phyloP scores from a whole-genome alignment of 2,329 filamentous ascomycete species.

The Biscogniauxia mediterranea region DNA sequence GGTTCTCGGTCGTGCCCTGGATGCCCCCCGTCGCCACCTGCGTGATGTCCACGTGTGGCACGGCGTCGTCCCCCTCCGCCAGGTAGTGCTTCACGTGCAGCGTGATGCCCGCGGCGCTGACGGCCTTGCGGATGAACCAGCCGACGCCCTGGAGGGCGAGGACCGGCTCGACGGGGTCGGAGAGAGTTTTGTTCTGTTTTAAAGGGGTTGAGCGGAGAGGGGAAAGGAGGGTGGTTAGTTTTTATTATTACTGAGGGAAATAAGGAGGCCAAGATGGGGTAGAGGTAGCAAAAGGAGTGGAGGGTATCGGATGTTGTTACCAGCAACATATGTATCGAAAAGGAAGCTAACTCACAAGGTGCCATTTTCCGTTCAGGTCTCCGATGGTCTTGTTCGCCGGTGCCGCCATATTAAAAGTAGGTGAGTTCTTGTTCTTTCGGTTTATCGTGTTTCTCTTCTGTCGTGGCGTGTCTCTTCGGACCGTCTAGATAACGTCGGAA shows the following conservation, averaged over 20 bases:
- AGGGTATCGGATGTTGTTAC: not conserved
- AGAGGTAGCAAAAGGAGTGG: not conserved
- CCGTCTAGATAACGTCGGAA: not conserved
- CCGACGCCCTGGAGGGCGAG: slow-evolving; percentile 70
- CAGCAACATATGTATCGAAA: not conserved
- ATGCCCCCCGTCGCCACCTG: slow-evolving; percentile 72
- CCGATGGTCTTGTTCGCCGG: slow-evolving; percentile 64
- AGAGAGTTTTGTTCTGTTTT: slow-evolving; percentile 70
- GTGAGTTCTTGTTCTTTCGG: not conserved
- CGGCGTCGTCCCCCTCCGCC: slow-evolving; percentile 37
- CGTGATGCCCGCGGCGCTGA: slow-evolving; percentile 67
- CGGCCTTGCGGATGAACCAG: slow-evolving; percentile 71
- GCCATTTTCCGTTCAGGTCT: slow-evolving; percentile 68
- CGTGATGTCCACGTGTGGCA: slow-evolving; percentile 67
- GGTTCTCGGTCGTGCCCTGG: slow-evolving; percentile 59
- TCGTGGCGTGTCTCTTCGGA: no score
- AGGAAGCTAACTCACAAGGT: slow-evolving; percentile 53
- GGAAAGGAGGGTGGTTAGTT: not conserved
- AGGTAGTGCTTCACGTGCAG: slow-evolving; percentile 59
- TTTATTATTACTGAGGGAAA: not conserved
- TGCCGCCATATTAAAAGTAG: slow-evolving; percentile 59
- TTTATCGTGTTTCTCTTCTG: not conserved
- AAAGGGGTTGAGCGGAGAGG: not conserved
- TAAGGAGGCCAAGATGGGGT: no score
- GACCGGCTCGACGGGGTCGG: slow-evolving; percentile 65